These are phyloP conservation scores for Neoscytalidium dimidiatum DNA, from an alignment of 2,329 filamentous ascomycete genomes.

Conservation along the genomic window DNA sequence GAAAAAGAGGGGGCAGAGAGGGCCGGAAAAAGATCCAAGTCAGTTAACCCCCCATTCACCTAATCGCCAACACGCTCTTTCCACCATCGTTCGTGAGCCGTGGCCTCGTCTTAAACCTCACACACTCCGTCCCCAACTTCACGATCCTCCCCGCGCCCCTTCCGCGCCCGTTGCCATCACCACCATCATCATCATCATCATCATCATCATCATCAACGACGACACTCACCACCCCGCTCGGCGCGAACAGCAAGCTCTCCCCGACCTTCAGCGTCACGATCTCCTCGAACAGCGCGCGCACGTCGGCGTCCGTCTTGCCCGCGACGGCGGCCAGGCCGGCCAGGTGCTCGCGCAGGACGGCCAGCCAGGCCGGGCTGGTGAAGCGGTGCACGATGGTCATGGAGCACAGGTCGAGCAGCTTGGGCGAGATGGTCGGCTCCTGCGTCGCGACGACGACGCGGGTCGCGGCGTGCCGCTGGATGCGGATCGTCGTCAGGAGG, in stretches of 20 bases:
- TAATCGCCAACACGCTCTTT: conserved; percentile 17
- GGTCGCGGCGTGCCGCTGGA: conserved; percentile 69
- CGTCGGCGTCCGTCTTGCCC: conserved; percentile 23
- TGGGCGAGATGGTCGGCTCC: conserved; percentile 70
- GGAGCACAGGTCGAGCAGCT: conserved; percentile 70
- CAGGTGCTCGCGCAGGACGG: conserved; percentile 48
- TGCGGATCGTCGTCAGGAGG: conserved; percentile 64
- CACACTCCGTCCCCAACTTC: conserved; percentile 13
- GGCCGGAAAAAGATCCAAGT: too few relatives aligned
- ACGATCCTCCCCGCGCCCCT: background rate
- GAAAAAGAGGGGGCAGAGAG: too few relatives aligned
- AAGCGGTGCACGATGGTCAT: conserved; percentile 75
- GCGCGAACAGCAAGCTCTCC: conserved; percentile 15
- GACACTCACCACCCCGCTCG: background rate
- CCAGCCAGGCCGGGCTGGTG: conserved; percentile 65
- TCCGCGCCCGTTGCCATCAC: background rate
- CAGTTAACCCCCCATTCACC: too few relatives aligned
- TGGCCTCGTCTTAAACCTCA: conserved; percentile 18
- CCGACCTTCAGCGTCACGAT: conserved; percentile 46
- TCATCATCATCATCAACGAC: too few relatives aligned
- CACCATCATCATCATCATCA: background rate
- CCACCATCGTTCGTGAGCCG: conserved; percentile 17
- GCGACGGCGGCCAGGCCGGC: conserved; percentile 40
- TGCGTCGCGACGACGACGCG: conserved; percentile 75
- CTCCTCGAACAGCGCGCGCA: conserved; percentile 41